Conservation (phyloP, 108 stramenopile genomes). For the Fistulifera solaris region DNA sequence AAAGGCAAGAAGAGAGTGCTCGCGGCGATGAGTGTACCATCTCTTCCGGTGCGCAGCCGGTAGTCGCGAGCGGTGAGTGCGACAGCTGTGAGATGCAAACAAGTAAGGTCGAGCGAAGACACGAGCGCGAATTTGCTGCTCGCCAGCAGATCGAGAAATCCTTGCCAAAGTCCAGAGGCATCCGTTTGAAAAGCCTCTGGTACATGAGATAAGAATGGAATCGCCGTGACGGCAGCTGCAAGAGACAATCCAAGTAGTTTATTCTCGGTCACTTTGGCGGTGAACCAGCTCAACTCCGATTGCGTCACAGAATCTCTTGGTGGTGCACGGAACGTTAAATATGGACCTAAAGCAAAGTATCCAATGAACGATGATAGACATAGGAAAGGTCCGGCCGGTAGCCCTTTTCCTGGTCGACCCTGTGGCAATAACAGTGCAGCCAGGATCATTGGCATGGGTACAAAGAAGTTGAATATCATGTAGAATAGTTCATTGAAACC, state of each 20-base stretch:
- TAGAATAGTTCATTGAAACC: constrained; percentile 46
- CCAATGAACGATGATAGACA: constrained; percentile 27
- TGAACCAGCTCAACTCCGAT: constrained; percentile 49
- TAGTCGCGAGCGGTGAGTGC: constrained; percentile 51
- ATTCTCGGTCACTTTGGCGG: constrained; percentile 53
- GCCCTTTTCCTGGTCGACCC: constrained; percentile 19
- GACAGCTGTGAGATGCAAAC: constrained; percentile 31
- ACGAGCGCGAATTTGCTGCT: constrained; percentile 37
- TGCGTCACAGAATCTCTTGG: constrained; percentile 16
- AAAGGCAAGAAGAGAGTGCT: constrained; percentile 40
- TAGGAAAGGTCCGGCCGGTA: constrained; percentile 52
- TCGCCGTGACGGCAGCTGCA: constrained; percentile 12
- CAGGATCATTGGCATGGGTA: constrained; percentile 36
- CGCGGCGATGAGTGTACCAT: constrained; percentile 22
- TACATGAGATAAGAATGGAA: constrained; percentile 2
- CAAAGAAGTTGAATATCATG: constrained; percentile 52
- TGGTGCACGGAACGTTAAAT: constrained; percentile 33
- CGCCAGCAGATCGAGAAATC: constrained; percentile 19
- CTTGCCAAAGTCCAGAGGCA: constrained; percentile 6
- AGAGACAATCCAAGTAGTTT: constrained; percentile 25
- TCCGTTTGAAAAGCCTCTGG: constrained; percentile 8
- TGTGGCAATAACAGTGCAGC: constrained; percentile 50
- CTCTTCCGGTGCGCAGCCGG: constrained; percentile 14
- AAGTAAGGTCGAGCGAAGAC: constrained; percentile 42
- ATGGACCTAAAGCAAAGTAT: constrained; percentile 42